Base-by-base conservation (phyloP, 495 filamentous ascomycete genomes). In the Aspergillus nanangensis region DNA sequence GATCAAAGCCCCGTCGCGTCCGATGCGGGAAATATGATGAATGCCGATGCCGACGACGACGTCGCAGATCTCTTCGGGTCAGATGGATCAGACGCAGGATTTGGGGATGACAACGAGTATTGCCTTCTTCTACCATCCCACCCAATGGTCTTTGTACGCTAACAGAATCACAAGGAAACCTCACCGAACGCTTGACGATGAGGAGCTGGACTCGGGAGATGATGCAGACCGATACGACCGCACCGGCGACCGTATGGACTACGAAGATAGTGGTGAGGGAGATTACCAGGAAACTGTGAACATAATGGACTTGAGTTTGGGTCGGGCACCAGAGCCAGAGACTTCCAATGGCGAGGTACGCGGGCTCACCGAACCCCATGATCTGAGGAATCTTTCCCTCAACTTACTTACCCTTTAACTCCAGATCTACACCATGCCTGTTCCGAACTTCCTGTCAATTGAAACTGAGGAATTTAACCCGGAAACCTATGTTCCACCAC, bases 151-250 rank as follows among this genome's bases (percentile, higher is more conserved):
- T 66, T 45, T 55, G 57, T 19, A 46, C 42, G 5, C 23, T 46
- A 49, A 47, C 51, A 33, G 18, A 32, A 31, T 25, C 22, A 51
- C 66, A 47, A 84, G 79, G 56, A 63, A 56, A 42, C 58, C 54
- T n/a, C 56, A 65, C 48, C 80, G 79, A 41, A 72, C 71, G 44
- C 66, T 88, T 13, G 78, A 84, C 45, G 88, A 95, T 57, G 76
- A 80, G 36, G 88, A 90, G 20, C 68, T 94, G 1, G 87, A 84
- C 47, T 95, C 90, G 8, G 90, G 84, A n/a, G 83, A 85, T 51
- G 87, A 90, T 53, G 72, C 79, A 47, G 78, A 67, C 38, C 69
- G 80, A 32, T 58, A 62, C 47, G 81, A 84, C 57, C 73, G 78
- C 8, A 50, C 53, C 13, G 61, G 53, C 38, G 66, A 73, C 37